phyloP scores from a whole-genome alignment of 202 grass and related monocot species.

The Panicum virgatum region DNA sequence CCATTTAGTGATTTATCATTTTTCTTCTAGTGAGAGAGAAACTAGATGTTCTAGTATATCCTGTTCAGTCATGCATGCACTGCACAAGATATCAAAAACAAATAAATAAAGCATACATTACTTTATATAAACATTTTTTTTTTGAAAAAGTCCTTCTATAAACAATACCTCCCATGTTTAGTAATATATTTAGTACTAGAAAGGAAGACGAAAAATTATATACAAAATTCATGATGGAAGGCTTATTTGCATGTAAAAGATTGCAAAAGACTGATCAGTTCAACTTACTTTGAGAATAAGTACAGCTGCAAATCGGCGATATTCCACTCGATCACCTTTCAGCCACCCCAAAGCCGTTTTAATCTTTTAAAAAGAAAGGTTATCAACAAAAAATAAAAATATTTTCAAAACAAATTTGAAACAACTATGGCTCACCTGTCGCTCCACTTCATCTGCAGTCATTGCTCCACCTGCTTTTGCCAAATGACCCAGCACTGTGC shows the following conservation, averaged over 20 bases:
- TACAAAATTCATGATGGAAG: not conserved
- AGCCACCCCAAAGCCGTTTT: constrained; percentile 98
- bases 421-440: constrained; percentile 53
- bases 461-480: constrained; percentile 90
- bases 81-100: not conserved
- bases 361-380: constrained; percentile 52
- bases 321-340: constrained; percentile 80
- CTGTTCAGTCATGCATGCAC: not conserved
- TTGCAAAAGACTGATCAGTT: constrained; percentile 22
- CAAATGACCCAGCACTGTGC: constrained; percentile 85
- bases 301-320: constrained; percentile 92
- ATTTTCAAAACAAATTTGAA: constrained; percentile 20
- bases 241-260: constrained; percentile 1
- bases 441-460: constrained; percentile 94
- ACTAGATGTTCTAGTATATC: not conserved
- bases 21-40: not conserved
- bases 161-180: not conserved
- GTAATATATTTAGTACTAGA: not conserved
- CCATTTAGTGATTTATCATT: not conserved
- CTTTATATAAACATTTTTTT: too few species aligned
- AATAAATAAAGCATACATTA: not conserved
- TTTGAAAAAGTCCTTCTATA: too few species aligned
- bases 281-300: constrained; percentile 97
- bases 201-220: not conserved
- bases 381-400: constrained; percentile 34